Percentiles rank a stretch among this genome's conserved stretches.
Conservation (phyloP, 2,329 filamentous ascomycete species). For the Zopfia rhizophila region DNA sequence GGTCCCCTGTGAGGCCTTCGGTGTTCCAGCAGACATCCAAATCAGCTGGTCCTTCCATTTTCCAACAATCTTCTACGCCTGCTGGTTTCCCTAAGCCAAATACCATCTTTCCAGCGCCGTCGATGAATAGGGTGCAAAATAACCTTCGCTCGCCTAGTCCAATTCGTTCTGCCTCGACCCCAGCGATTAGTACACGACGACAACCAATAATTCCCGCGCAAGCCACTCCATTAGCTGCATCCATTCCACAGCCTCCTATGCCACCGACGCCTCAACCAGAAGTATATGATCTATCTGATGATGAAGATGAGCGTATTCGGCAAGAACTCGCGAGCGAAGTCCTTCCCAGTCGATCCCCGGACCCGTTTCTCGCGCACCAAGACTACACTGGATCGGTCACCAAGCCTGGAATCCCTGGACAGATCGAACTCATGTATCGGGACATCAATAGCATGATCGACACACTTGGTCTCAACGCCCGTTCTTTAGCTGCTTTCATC, state of each 20-base stretch:
- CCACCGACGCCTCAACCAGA: conserved; percentile 52
- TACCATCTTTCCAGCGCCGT: conserved; percentile 66
- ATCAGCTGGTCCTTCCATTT: neutral
- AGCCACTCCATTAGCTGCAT: conserved; percentile 42
- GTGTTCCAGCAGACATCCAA: neutral
- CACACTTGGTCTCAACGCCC: conserved; percentile 85
- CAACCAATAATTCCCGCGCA: conserved; percentile 45
- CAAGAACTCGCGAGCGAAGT: conserved; percentile 69
- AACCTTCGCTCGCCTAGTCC: conserved; percentile 80
- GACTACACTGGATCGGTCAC: conserved; percentile 54
- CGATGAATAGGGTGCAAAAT: conserved; percentile 52
- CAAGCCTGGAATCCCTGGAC: conserved; percentile 56
- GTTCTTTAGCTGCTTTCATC: conserved; percentile 70
- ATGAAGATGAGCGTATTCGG: conserved; percentile 76
- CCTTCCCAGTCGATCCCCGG: conserved; percentile 69
- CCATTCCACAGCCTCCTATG: conserved; percentile 41
- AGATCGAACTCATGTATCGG: conserved; percentile 69
- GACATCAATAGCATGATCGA: conserved; percentile 96
- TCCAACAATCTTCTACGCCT: conserved; percentile 37
- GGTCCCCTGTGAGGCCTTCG: conserved; percentile 20
- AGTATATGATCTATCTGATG: conserved; percentile 52
- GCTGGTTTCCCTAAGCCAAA: conserved; percentile 53
- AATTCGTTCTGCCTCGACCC: conserved; percentile 67
- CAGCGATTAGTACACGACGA: conserved; percentile 46
- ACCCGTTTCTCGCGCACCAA: conserved; percentile 72